Evolutionary conservation across 2,329 filamentous ascomycete species (phyloP).

Genomic region (Xylariaceae sp.): DNA sequence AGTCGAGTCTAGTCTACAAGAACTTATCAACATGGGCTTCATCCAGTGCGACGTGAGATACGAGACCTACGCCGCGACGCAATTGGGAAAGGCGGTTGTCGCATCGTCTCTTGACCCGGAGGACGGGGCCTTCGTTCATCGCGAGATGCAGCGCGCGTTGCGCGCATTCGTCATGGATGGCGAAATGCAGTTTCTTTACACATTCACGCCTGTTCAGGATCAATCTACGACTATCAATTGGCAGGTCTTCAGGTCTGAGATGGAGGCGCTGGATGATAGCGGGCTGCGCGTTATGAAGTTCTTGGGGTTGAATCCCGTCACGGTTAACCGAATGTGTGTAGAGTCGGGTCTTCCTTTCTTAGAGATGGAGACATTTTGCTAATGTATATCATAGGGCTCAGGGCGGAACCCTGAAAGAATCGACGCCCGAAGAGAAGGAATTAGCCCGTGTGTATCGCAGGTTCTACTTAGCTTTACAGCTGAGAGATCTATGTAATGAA

Average conservation of each 20-base stretch:
- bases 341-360: not conserved
- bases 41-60: conserved; percentile 43
- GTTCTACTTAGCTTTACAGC: conserved; percentile 69
- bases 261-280: conserved; percentile 66
- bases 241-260: conserved; percentile 65
- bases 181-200: conserved; percentile 65
- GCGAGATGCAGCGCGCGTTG: conserved; percentile 62
- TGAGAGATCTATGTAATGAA: conserved; percentile 76
- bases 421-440: conserved; percentile 55
- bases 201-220: conserved; percentile 67
- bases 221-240: conserved; percentile 57
- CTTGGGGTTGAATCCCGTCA: conserved; percentile 61
- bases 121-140: conserved; percentile 67
- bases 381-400: conserved; percentile 49
- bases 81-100: conserved; percentile 65
- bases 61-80: conserved; percentile 55
- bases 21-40: conserved; percentile 52
- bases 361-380: conserved; percentile 7
- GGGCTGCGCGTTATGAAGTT: conserved; percentile 63
- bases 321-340: conserved; percentile 61
- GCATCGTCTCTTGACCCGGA: conserved; percentile 68
- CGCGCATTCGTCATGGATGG: conserved; percentile 73
- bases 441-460: conserved; percentile 61
- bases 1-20: conserved; percentile 54
- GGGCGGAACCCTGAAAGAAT: conserved; percentile 60